Evolutionary conservation across 306 rosid genomes (phyloP).

Genomic region (Gillenia trifoliata): DNA sequence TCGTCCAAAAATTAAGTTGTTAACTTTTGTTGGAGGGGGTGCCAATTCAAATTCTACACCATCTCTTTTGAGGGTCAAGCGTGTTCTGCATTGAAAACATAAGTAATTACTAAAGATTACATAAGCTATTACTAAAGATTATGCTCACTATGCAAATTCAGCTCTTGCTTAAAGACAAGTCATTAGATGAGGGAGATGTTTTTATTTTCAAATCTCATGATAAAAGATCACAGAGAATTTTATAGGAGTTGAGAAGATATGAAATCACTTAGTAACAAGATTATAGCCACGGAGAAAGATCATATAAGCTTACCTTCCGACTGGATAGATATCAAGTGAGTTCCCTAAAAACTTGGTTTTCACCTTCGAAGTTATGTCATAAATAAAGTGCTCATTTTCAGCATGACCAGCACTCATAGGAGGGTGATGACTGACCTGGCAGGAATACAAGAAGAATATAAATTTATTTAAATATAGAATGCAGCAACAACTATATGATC

Average conservation of each 20-base stretch:
- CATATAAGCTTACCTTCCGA: slow-evolving; percentile 63
- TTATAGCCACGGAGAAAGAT: neutral
- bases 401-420: slow-evolving; percentile 97
- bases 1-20: slow-evolving; percentile 88
- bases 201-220: neutral
- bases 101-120: neutral
- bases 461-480: neutral
- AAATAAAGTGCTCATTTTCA: slow-evolving; percentile 84
- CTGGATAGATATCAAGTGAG: slow-evolving; percentile 84
- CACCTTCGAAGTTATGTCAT: slow-evolving; percentile 89
- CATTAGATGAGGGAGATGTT: neutral
- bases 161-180: neutral
- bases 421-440: slow-evolving; percentile 94
- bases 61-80: slow-evolving; percentile 70
- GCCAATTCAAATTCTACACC: slow-evolving; percentile 80
- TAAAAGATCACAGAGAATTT: neutral
- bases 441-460: neutral
- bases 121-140: neutral
- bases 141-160: neutral
- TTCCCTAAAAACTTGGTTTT: slow-evolving; percentile 92
- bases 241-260: neutral
- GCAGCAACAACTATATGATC: neutral
- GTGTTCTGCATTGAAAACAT: slow-evolving; percentile 56
- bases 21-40: slow-evolving; percentile 92
- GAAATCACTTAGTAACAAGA: neutral